These are phyloP conservation scores for Alectoria sarmentosa DNA, from an alignment of 495 filamentous ascomycete genomes.

Conservation along the genomic window DNA sequence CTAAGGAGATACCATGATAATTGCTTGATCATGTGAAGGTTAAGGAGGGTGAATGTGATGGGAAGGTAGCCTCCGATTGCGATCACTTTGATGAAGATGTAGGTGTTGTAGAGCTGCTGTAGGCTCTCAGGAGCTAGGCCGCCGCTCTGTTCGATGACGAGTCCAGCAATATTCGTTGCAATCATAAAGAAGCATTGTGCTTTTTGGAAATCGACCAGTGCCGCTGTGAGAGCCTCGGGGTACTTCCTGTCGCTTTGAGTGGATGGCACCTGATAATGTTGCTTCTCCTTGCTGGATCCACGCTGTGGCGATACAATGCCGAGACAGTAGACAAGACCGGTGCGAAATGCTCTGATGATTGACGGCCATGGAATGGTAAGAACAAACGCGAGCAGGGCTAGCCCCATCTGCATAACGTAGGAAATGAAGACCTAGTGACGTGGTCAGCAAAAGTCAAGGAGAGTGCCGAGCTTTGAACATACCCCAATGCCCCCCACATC, in stretches of 20 bases:
- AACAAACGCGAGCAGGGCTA: constrained; percentile 17
- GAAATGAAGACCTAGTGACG: constrained; percentile 16
- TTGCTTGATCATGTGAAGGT: constrained; percentile 16
- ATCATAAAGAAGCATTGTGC: constrained; percentile 28
- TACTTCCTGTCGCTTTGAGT: background rate
- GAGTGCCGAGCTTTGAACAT: background rate
- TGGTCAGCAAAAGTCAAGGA: background rate
- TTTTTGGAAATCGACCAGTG: constrained; percentile 26
- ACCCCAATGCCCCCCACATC: background rate
- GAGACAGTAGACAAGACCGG: background rate
- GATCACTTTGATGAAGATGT: constrained; percentile 17
- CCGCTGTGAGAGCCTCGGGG: constrained; percentile 6
- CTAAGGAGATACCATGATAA: constrained; percentile 22
- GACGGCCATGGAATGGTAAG: constrained; percentile 10
- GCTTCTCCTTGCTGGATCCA: background rate
- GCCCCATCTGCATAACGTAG: constrained; percentile 22
- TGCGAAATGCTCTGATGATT: background rate
- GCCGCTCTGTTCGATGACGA: constrained; percentile 14
- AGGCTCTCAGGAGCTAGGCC: constrained; percentile 18
- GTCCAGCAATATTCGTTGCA: constrained; percentile 22
- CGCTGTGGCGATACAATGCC: background rate
- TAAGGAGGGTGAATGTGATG: constrained; percentile 24
- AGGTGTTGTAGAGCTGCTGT: constrained; percentile 22
- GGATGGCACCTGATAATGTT: background rate
- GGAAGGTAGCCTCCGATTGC: constrained; percentile 23